Evolutionary conservation across 495 filamentous ascomycete species (phyloP).

Genomic region (Talaromyces proteolyticus): DNA sequence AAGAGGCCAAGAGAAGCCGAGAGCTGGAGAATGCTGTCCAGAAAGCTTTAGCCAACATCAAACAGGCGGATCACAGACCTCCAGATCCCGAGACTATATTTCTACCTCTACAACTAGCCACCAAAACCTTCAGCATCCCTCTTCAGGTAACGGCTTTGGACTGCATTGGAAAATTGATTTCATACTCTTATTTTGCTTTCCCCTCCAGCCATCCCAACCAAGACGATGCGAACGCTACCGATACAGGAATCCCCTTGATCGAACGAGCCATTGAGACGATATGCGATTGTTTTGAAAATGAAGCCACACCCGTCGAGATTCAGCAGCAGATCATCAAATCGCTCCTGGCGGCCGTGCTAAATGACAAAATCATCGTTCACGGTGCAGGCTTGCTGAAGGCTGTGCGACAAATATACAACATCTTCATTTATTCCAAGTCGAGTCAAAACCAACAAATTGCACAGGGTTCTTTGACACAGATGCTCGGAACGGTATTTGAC

Average conservation of each 20-base stretch:
- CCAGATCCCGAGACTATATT: constrained; percentile 86
- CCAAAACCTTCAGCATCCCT: constrained; percentile 73
- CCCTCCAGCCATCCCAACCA: constrained; percentile 42
- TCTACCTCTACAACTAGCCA: constrained; percentile 80
- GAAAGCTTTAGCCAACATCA: constrained; percentile 77
- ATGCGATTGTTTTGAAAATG: constrained; percentile 97
- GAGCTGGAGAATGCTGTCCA: constrained; percentile 73
- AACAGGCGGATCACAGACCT: constrained; percentile 62
- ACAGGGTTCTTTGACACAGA: constrained; percentile 93
- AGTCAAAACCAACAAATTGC: constrained; percentile 93
- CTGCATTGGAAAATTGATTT: constrained; percentile 97
- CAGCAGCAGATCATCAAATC: constrained; percentile 98
- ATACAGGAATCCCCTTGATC: constrained; percentile 63
- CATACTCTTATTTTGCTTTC: constrained; percentile 93
- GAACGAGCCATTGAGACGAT: constrained; percentile 98
- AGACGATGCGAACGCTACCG: constrained; percentile 38
- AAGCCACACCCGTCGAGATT: constrained; percentile 81
- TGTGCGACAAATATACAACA: constrained; percentile 97
- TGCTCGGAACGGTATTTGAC: constrained; percentile 98
- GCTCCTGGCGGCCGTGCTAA: constrained; percentile 86
- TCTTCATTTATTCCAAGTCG: constrained; percentile 90
- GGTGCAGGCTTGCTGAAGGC: constrained; percentile 95
- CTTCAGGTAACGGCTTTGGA: constrained; percentile 88
- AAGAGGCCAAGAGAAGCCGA: constrained; percentile 77
- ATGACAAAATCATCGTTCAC: constrained; percentile 98